phyloP scores from a whole-genome alignment of 2,329 filamentous ascomycete species.

The Trichoderma afroharzianum region DNA sequence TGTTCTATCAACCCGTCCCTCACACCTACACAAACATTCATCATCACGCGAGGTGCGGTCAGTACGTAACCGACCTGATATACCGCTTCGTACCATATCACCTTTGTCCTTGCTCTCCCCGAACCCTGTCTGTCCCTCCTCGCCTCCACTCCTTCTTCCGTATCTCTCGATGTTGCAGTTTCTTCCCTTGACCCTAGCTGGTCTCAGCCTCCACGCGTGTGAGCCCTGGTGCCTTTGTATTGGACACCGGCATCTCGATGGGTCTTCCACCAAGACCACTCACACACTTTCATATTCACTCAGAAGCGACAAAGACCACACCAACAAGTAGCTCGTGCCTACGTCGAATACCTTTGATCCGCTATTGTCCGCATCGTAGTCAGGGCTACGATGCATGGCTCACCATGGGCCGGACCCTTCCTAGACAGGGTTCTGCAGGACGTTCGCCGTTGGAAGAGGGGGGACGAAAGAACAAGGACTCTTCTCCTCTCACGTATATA shows the following conservation, averaged over 20 bases:
- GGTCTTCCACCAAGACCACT: not conserved
- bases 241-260: slow-evolving; percentile 9
- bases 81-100: not conserved
- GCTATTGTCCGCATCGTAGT: not conserved
- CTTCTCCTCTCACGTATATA: slow-evolving; percentile 7
- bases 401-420: not conserved
- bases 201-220: slow-evolving; percentile 14
- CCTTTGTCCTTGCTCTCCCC: not conserved
- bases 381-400: slow-evolving; percentile 14
- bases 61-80: not conserved
- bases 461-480: not conserved
- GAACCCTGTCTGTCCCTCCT: not conserved
- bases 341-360: not conserved
- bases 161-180: slow-evolving; percentile 18
- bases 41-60: not conserved
- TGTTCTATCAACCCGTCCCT: not conserved
- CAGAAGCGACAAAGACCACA: not conserved
- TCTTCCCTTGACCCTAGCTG: slow-evolving; percentile 11
- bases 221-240: slow-evolving; percentile 10
- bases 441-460: slow-evolving; percentile 3
- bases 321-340: not conserved
- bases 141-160: slow-evolving; percentile 7
- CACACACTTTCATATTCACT: slow-evolving; percentile 4
- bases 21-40: not conserved
- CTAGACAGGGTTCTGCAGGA: not conserved